These are phyloP conservation scores for Mariannaea sp. DNA, from an alignment of 2,329 filamentous ascomycete genomes.

Conservation along the genomic window DNA sequence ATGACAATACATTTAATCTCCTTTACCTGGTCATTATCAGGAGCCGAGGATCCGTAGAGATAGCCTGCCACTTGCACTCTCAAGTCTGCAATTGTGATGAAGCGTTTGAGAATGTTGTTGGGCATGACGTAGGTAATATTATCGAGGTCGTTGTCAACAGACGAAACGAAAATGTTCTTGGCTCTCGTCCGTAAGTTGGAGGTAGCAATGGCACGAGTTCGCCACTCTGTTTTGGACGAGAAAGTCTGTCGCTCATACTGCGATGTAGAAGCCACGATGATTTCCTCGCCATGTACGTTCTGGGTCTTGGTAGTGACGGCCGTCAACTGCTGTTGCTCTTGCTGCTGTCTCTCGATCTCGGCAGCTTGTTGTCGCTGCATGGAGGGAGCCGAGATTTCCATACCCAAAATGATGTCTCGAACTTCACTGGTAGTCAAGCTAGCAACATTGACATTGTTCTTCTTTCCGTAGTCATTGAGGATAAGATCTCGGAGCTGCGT, in stretches of 20 bases:
- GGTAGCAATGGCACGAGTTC: conserved; percentile 93
- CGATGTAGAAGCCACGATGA: conserved; percentile 96
- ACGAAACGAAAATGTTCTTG: conserved; percentile 99
- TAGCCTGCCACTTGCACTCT: conserved; percentile 96
- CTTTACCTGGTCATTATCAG: conserved; percentile 96
- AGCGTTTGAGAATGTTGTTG: conserved; percentile 97
- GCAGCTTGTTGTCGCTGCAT: conserved; percentile 98
- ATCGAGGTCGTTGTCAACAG: conserved; percentile 88
- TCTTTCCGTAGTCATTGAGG: conserved; percentile 98
- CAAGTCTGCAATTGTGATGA: conserved; percentile 96
- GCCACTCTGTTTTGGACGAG: conserved; percentile 98
- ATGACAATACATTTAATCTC: conserved; percentile 96
- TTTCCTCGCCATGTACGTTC: conserved; percentile 95
- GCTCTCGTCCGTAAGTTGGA: conserved; percentile 91
- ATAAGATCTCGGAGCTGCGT: conserved; percentile 94
- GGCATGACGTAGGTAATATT: conserved; percentile 98
- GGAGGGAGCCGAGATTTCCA: conserved; percentile 98
- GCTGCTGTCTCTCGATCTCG: conserved; percentile 98
- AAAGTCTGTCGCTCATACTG: conserved; percentile 98
- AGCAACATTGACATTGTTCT: conserved; percentile 99
- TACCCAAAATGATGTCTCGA: conserved; percentile 96
- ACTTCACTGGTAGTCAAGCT: conserved; percentile 97
- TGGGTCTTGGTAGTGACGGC: conserved; percentile 98
- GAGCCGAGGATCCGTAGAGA: conserved; percentile 88
- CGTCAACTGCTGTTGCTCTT: conserved; percentile 94